Evolutionary conservation across 2,329 filamentous ascomycete genomes (phyloP).

Genomic region (Pseudocercospora musae): DNA sequence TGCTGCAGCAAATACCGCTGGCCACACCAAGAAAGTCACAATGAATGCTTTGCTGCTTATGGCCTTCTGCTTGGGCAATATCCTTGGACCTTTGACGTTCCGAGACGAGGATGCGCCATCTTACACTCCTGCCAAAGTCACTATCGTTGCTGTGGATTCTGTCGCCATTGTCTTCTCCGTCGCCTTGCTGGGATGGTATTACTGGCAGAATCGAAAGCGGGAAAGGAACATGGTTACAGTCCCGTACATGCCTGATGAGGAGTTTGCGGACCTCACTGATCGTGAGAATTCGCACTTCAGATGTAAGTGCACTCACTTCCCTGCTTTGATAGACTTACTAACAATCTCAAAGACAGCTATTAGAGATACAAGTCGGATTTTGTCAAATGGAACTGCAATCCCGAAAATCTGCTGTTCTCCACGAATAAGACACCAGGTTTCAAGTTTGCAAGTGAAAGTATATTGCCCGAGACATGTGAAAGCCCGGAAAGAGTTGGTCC

Average conservation of each 20-base stretch:
- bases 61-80: constrained; percentile 37
- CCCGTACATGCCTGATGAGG: constrained; percentile 4
- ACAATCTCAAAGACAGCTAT: not conserved
- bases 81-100: constrained; percentile 39
- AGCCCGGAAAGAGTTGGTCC: not conserved
- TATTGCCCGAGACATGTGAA: not conserved
- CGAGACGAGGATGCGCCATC: constrained; percentile 35
- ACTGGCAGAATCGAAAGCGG: not conserved
- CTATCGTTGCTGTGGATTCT: constrained; percentile 29
- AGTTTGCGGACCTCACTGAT: constrained; percentile 47
- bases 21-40: constrained; percentile 47
- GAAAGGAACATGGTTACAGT: not conserved
- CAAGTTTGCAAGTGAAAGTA: not conserved
- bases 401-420: too few species aligned
- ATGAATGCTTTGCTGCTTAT: constrained; percentile 42
- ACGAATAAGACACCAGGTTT: not conserved
- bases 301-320: too few species aligned
- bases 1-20: constrained; percentile 18
- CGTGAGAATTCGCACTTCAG: constrained; percentile 53
- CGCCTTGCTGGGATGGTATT: not conserved
- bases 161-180: constrained; percentile 14
- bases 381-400: not conserved
- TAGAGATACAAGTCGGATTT: not conserved
- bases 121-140: constrained; percentile 43
- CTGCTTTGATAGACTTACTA: not conserved